These are phyloP conservation scores for Mrakia blollopis DNA, from an alignment of 768 basidiomycete species.

Conservation along the genomic window DNA sequence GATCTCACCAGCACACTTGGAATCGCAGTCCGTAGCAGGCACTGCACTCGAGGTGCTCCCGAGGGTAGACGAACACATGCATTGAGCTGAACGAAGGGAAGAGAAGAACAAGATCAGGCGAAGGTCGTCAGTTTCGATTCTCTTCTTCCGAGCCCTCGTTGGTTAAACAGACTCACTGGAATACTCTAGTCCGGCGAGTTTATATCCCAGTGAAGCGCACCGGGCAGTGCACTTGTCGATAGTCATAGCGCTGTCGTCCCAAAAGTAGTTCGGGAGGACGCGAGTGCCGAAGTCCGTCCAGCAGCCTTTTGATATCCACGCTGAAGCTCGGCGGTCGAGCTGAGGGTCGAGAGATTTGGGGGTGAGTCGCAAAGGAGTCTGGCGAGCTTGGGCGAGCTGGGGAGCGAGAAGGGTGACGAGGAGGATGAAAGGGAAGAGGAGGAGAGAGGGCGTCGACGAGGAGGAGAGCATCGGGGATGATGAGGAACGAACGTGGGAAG, in stretches of 20 bases:
- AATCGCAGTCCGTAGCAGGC: not conserved
- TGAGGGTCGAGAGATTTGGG: not conserved
- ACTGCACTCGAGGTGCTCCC: not conserved
- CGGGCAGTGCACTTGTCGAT: not conserved
- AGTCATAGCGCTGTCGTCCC: not conserved
- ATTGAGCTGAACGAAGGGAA: not conserved
- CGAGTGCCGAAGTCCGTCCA: not conserved
- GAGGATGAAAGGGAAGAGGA: not conserved
- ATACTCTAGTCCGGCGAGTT: not conserved
- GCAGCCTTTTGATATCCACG: not conserved
- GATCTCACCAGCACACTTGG: not conserved
- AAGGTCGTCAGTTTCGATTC: not conserved
- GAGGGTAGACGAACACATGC: not conserved
- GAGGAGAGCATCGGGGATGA: not conserved
- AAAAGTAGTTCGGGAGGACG: not conserved
- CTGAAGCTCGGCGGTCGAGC: not conserved
- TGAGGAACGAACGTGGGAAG: not conserved
- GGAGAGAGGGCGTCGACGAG: too few relatives aligned
- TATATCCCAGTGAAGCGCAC: not conserved
- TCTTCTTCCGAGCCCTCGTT: not conserved
- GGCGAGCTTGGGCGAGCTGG: not conserved
- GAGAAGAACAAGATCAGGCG: not conserved
- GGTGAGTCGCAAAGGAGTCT: not conserved
- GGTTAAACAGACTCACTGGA: not conserved
- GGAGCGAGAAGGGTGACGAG: not conserved